Percentiles rank a stretch among this genome's conserved stretches.
Conservation (phyloP, 208 protist species). For the Leishmania mexicana region DNA sequence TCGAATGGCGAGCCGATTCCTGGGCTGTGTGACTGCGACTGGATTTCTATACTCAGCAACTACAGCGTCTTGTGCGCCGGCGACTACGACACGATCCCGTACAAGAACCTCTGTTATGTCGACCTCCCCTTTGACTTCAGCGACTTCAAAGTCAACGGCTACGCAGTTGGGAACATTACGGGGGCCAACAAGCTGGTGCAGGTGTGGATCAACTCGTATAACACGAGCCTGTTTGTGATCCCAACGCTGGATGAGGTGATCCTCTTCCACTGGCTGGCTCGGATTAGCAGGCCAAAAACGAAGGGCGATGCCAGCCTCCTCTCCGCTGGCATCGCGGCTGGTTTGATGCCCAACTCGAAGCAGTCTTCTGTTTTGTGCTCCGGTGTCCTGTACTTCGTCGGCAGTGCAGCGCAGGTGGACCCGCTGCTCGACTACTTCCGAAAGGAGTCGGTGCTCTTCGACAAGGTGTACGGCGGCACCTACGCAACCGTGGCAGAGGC, state of each 20-base stretch:
- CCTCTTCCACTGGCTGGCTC: slow-evolving; percentile 50
- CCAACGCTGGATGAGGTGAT: slow-evolving; percentile 55
- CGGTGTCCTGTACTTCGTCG: slow-evolving; percentile 53
- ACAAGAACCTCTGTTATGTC: slow-evolving; percentile 40
- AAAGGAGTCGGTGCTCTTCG: slow-evolving; percentile 32
- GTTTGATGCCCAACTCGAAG: slow-evolving; percentile 46
- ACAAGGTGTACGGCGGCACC: slow-evolving; percentile 50
- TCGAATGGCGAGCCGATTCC: slow-evolving; percentile 15
- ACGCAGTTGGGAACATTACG: slow-evolving; percentile 26
- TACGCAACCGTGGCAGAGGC: slow-evolving; percentile 21
- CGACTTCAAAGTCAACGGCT: slow-evolving; percentile 10
- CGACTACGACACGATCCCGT: slow-evolving; percentile 34
- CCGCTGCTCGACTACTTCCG: slow-evolving; percentile 39
- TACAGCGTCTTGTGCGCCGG: slow-evolving; percentile 26
- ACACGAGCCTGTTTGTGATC: slow-evolving; percentile 26
- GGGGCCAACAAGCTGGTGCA: slow-evolving; percentile 33
- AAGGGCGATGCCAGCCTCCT: slow-evolving; percentile 16
- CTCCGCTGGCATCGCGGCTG: slow-evolving; percentile 14
- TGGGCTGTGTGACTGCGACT: slow-evolving; percentile 32
- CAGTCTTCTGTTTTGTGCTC: slow-evolving; percentile 39
- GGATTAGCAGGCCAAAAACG: slow-evolving; percentile 20
- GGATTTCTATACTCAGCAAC: background rate
- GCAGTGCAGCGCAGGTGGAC: slow-evolving; percentile 15
- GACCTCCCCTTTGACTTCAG: slow-evolving; percentile 12
- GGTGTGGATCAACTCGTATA: slow-evolving; percentile 32